phyloP scores from a whole-genome alignment of 208 protist species.

The Leishmania turanica region DNA sequence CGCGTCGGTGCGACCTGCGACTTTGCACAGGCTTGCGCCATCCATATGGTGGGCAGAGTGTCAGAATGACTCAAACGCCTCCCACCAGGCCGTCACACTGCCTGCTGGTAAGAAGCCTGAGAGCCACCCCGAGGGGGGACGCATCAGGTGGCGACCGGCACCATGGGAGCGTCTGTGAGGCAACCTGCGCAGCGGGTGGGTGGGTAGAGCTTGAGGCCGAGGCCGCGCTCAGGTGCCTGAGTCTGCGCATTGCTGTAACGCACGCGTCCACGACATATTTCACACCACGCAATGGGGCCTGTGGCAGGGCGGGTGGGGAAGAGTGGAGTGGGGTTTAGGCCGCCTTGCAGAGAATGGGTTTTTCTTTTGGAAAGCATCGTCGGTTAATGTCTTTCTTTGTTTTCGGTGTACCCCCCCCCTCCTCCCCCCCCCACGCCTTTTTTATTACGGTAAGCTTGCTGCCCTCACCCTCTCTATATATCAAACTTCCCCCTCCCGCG shows the following conservation, averaged over 20 bases:
- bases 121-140: not conserved
- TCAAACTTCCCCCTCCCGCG: not conserved
- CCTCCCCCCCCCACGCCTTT: no score
- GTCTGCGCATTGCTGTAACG: not conserved
- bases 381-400: no score
- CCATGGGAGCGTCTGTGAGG: not conserved
- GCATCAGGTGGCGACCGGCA: no score
- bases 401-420: no score
- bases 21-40: not conserved
- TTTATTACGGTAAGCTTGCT: no score
- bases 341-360: no score
- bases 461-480: not conserved
- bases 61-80: not conserved
- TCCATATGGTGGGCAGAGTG: not conserved
- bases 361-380: no score
- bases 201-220: not conserved
- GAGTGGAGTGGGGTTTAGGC: no score
- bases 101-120: no score
- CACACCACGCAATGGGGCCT: not conserved
- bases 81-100: not conserved
- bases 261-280: not conserved
- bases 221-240: not conserved
- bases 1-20: not conserved
- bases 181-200: not conserved
- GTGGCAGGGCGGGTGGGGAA: not conserved